Evolutionary conservation across 2,329 filamentous ascomycete species (phyloP), one percentile per base, ranked within the genome.

Genomic region (Allantophomopsis cytisporea): DNA sequence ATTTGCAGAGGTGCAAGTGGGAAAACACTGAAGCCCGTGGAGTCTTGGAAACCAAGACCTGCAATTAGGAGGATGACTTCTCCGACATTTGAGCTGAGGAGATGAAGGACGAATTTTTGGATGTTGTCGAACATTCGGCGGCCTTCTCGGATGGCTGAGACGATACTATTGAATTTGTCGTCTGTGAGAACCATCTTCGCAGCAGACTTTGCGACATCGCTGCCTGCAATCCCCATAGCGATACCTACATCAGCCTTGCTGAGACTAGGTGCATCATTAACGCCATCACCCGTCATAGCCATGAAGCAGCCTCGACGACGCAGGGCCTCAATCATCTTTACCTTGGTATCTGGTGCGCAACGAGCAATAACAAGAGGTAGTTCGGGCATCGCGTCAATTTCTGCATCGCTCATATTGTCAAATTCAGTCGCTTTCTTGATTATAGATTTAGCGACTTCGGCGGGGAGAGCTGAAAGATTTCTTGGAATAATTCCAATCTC

Each of bases 201-300:
- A 7, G 76, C 76, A 37, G 69, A 68, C 52, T 80, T 80, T 17
- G 76, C 75, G 4, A 81, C 75, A 44, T 81, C 77, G 12, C 69
- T 76, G 2, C 76, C 75, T 7, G 70, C 60, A 44, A 65, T 60
- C 12, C 74, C 75, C 74, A 80, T 80, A 23, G 73, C 75, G 38
- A 73, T 73, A 40, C 69, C 69, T 4, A 73, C 68, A 46, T 73
- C 68, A 12, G 69, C 65, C 15, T 62, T 61, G 45, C 68, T 69
- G 23, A 73, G 57, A 21, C 64, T 68, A 5, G 69, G 69, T 12
- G 65, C 65, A 47, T 73, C 69, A 45, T 73, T 73, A 30, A 72
- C 69, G 37, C 69, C 69, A 45, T 73, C 69, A 45, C 69, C 69
- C 40, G 68, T 73, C 68, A 73, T 71, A 31, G 66, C 69, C 43